These are phyloP conservation scores for Crithidia fasciculata DNA, from an alignment of 208 protist species.

Conservation along the genomic window DNA sequence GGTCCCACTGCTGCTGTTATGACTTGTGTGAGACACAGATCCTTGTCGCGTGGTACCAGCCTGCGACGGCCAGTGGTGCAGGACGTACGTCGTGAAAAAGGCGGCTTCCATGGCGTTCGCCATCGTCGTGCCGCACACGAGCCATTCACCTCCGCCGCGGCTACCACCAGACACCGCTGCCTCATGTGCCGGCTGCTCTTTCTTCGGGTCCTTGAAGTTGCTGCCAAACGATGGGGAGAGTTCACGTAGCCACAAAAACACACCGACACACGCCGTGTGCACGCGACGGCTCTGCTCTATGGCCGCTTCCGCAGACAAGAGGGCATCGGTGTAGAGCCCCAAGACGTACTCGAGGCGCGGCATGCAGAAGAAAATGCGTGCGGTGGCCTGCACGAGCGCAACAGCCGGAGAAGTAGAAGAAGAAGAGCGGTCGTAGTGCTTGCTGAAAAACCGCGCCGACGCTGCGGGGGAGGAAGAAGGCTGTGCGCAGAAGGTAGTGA, in stretches of 20 bases:
- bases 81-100: slow-evolving; percentile 65
- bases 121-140: slow-evolving; percentile 60
- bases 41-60: neutral
- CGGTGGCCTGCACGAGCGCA: slow-evolving; percentile 28
- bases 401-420: neutral
- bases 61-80: slow-evolving; percentile 21
- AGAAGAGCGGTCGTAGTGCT: neutral
- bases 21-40: too few species aligned
- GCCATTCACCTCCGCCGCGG: neutral
- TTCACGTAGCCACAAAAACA: slow-evolving; percentile 44
- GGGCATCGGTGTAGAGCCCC: slow-evolving; percentile 13
- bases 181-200: neutral
- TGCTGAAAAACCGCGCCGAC: neutral
- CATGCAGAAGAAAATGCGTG: slow-evolving; percentile 42
- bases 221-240: slow-evolving; percentile 14
- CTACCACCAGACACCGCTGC: neutral
- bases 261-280: slow-evolving; percentile 28
- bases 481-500: neutral
- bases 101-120: slow-evolving; percentile 60
- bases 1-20: neutral
- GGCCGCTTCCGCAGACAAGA: neutral
- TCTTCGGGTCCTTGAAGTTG: neutral
- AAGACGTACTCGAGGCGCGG: slow-evolving; percentile 64
- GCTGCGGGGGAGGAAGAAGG: neutral
- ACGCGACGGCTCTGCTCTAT: slow-evolving; percentile 27